Evolutionary conservation across 106 monocot species (phyloP).

Genomic region (Dendrobium officinale): DNA sequence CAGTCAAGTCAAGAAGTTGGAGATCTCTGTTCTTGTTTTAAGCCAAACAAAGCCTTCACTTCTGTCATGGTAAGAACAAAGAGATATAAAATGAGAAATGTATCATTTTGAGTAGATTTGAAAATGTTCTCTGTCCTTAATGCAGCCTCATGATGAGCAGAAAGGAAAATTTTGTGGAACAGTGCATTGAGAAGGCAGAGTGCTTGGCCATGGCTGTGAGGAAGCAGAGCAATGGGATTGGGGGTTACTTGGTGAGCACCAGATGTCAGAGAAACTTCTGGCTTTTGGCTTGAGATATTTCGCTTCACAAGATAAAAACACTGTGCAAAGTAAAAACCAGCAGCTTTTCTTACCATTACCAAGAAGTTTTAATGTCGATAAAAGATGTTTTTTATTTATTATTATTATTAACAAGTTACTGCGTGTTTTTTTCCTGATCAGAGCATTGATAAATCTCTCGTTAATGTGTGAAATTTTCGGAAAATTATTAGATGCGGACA

Average conservation of each 20-base stretch:
- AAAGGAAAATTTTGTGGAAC: slow-evolving; percentile 46
- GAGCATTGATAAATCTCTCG: no score
- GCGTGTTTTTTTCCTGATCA: no score
- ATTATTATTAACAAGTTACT: no score
- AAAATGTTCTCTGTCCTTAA: neutral
- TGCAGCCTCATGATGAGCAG: slow-evolving; percentile 36
- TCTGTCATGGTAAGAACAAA: slow-evolving; percentile 41
- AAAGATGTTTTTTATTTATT: no score
- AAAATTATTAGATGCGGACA: no score
- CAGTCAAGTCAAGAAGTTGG: slow-evolving; percentile 57
- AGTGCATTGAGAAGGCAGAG: slow-evolving; percentile 54
- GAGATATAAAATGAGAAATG: neutral
- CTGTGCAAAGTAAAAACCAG: no score
- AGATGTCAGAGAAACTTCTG: slow-evolving; percentile 54
- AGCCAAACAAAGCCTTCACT: slow-evolving; percentile 47
- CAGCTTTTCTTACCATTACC: no score
- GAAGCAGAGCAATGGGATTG: slow-evolving; percentile 48
- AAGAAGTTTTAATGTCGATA: no score
- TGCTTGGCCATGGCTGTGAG: slow-evolving; percentile 54
- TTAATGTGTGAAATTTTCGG: no score
- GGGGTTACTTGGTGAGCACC: slow-evolving; percentile 65
- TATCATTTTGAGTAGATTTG: neutral
- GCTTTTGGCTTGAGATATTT: neutral
- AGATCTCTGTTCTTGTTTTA: slow-evolving; percentile 57
- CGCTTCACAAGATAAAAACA: no score